phyloP scores from a whole-genome alignment of 1,139 yeast genomes.

The Blastobotrys petasosporus region DNA sequence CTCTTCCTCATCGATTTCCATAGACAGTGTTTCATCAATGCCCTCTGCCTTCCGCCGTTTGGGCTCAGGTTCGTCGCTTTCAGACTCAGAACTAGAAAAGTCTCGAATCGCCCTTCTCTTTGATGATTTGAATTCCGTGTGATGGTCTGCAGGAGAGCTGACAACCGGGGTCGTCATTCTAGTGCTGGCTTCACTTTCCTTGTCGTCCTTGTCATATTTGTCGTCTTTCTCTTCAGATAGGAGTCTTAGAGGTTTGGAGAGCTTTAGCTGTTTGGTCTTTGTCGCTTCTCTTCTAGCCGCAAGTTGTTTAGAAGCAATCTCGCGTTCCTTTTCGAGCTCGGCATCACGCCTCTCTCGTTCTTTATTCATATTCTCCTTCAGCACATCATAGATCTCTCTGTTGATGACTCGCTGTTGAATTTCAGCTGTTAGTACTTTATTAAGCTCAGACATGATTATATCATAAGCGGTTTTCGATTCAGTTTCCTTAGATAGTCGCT shows the following conservation, averaged over 20 bases:
- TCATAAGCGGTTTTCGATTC: conserved; percentile 19
- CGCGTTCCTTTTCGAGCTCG: not conserved
- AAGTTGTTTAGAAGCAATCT: not conserved
- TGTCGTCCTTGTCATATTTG: no score
- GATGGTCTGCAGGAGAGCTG: not conserved
- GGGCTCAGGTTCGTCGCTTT: not conserved
- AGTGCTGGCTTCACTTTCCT: conserved; percentile 2
- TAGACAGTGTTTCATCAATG: no score
- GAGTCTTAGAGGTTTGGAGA: not conserved
- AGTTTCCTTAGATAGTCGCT: conserved; percentile 16
- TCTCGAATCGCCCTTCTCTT: conserved; percentile 1
- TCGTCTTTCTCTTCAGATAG: not conserved
- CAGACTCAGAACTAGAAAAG: conserved; percentile 7
- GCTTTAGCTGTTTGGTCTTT: not conserved
- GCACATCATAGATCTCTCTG: not conserved
- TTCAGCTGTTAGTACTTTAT: not conserved
- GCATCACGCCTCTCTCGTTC: not conserved
- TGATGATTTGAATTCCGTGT: not conserved
- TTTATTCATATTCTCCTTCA: conserved; percentile 1
- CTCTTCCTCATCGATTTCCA: not conserved
- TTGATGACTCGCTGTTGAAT: conserved; percentile 7
- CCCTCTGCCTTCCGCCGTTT: not conserved
- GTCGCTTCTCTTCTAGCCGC: not conserved
- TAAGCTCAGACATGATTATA: conserved; percentile 23
- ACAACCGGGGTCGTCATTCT: not conserved